phyloP scores from a whole-genome alignment of 2,329 filamentous ascomycete genomes.

The Fusarium sp. region DNA sequence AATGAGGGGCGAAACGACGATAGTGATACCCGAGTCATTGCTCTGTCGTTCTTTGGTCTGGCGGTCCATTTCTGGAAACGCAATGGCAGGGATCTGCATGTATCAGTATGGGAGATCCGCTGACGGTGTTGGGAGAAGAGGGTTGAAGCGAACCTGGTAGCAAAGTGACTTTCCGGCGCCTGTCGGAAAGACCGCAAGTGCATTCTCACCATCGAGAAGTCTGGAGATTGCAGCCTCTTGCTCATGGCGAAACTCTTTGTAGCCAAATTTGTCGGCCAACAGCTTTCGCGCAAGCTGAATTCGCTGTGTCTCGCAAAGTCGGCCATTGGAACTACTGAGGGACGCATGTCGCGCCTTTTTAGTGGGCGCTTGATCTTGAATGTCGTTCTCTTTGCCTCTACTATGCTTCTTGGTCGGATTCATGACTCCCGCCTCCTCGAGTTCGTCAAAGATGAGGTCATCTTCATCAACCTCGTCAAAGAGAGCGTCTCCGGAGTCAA shows the following conservation, averaged over 20 bases:
- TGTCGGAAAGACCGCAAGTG: conserved; percentile 57
- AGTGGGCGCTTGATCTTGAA: not conserved
- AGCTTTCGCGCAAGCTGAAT: conserved; percentile 41
- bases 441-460: conserved; percentile 33
- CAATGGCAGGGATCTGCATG: conserved; percentile 57
- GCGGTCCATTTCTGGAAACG: conserved; percentile 56
- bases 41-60: conserved; percentile 37
- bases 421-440: conserved; percentile 28
- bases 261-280: conserved; percentile 52
- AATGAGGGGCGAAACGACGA: conserved; percentile 66
- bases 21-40: conserved; percentile 58
- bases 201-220: conserved; percentile 52
- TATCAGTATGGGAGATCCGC: not conserved
- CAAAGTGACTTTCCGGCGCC: conserved; percentile 61
- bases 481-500: conserved; percentile 43
- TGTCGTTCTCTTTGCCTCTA: not conserved
- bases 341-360: conserved; percentile 25
- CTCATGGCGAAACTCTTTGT: conserved; percentile 54
- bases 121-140: not conserved
- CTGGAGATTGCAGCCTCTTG: conserved; percentile 54
- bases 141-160: conserved; percentile 51
- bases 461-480: conserved; percentile 36
- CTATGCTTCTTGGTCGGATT: conserved; percentile 15
- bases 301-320: not conserved
- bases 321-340: not conserved